Evolutionary conservation across 2,329 filamentous ascomycete species (phyloP).

Genomic region (Penicillium psychrosexuale): DNA sequence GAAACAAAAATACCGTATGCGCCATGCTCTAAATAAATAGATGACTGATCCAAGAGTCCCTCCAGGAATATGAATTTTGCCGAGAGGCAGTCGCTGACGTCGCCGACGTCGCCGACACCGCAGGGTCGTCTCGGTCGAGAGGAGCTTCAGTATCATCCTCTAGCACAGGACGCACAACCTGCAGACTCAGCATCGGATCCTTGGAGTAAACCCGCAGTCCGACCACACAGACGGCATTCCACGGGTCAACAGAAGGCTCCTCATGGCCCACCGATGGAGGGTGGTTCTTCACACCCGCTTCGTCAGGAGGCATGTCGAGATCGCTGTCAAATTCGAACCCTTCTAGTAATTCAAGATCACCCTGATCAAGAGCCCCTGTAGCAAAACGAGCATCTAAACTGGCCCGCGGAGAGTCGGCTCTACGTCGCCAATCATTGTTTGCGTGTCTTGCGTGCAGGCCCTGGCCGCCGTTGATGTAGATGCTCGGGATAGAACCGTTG

Average conservation of each 20-base stretch:
- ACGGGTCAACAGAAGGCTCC: constrained; percentile 40
- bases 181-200: constrained; percentile 50
- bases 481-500: constrained; percentile 26
- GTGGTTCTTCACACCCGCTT: constrained; percentile 14
- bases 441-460: constrained; percentile 19
- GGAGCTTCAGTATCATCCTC: constrained; percentile 40
- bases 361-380: constrained; percentile 21
- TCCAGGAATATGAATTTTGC: constrained; percentile 13
- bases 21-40: background rate
- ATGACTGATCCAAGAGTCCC: constrained; percentile 16
- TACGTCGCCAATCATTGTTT: constrained; percentile 8
- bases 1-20: background rate
- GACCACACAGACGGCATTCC: constrained; percentile 61
- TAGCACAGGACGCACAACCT: constrained; percentile 49
- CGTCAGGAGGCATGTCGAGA: constrained; percentile 39
- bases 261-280: background rate
- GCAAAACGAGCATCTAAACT: constrained; percentile 28
- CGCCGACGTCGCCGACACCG: constrained; percentile 25
- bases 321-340: constrained; percentile 45
- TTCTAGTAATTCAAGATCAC: constrained; percentile 37
- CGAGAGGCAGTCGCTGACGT: constrained; percentile 10
- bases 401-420: constrained; percentile 20
- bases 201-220: constrained; percentile 58
- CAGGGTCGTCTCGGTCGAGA: constrained; percentile 45
- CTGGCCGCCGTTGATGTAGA: constrained; percentile 29